A percentile compares a stretch with the other conserved stretches of the same genome.
Conservation (phyloP, 805 yeast species). For the Candida schatavii region DNA sequence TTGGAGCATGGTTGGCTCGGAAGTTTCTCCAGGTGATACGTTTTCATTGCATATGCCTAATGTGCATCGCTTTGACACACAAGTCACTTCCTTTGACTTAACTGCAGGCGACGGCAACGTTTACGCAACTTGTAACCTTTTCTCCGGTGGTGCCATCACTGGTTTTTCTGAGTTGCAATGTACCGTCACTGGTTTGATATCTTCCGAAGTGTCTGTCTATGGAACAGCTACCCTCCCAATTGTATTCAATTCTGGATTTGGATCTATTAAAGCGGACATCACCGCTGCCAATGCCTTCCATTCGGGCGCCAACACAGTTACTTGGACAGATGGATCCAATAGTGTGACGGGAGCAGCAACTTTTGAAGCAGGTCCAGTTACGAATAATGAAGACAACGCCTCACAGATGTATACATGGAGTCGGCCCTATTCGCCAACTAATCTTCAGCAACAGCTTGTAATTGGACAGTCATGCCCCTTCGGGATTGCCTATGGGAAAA, state of each 20-base stretch:
- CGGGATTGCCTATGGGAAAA: neutral
- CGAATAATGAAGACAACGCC: neutral
- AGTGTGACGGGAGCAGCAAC: constrained; percentile 10
- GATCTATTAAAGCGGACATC: constrained; percentile 9
- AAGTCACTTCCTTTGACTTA: constrained; percentile 9
- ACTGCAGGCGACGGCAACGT: constrained; percentile 2
- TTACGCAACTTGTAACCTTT: constrained; percentile 10
- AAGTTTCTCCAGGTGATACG: constrained; percentile 21
- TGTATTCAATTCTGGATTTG: constrained; percentile 3
- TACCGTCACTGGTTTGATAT: neutral
- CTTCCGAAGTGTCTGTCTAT: no score
- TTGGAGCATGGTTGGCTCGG: constrained; percentile 18
- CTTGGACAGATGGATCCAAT: constrained; percentile 16
- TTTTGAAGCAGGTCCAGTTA: constrained; percentile 8
- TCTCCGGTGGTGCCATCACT: constrained; percentile 7
- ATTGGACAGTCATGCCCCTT: neutral
- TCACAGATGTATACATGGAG: no score
- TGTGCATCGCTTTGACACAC: constrained; percentile 18
- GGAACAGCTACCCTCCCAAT: no score
- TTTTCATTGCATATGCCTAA: constrained; percentile 24
- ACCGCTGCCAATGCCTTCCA: constrained; percentile 7
- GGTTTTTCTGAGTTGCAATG: constrained; percentile 3
- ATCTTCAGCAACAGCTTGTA: neutral
- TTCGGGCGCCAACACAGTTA: constrained; percentile 13
- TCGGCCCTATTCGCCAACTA: neutral